Percentiles rank a stretch among this genome's conserved stretches.
phyloP scores from a whole-genome alignment of 1,284 basidiomycete species.

The Ustilago lituana region DNA sequence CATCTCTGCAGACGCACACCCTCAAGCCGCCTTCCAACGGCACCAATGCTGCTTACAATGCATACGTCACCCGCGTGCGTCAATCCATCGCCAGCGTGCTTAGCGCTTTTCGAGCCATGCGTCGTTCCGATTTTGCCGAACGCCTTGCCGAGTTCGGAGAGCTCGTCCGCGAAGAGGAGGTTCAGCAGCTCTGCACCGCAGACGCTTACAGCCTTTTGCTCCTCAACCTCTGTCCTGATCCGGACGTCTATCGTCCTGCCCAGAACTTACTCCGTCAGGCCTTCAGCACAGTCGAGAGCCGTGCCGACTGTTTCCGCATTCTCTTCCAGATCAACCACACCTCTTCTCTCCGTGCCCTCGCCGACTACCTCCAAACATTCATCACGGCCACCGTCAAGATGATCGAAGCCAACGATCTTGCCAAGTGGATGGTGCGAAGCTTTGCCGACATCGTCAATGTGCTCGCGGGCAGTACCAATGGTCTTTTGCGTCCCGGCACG shows the following conservation, averaged over 20 bases:
- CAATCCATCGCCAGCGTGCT: constrained; percentile 37
- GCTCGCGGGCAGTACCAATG: constrained; percentile 60
- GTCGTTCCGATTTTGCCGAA: constrained; percentile 35
- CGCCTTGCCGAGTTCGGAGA: constrained; percentile 49
- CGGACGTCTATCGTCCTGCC: constrained; percentile 50
- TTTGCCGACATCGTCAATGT: constrained; percentile 64
- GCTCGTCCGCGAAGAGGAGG: constrained; percentile 34
- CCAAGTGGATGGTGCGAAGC: constrained; percentile 58
- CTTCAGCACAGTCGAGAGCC: constrained; percentile 49
- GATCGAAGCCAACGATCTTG: constrained; percentile 56
- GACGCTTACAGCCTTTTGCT: constrained; percentile 44
- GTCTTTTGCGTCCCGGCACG: constrained; percentile 59
- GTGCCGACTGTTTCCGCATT: constrained; percentile 58
- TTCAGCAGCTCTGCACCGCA: constrained; percentile 48
- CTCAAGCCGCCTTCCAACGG: constrained; percentile 29
- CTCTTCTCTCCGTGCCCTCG: constrained; percentile 39
- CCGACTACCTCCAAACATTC: constrained; percentile 49
- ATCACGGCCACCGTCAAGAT: constrained; percentile 35
- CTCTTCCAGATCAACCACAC: constrained; percentile 49
- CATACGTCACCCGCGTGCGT: constrained; percentile 42
- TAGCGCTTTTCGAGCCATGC: constrained; percentile 38
- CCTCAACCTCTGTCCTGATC: constrained; percentile 54
- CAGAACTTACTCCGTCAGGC: constrained; percentile 56
- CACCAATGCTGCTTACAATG: constrained; percentile 21
- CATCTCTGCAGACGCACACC: constrained; percentile 43